These are phyloP conservation scores for Hermanozyma aechmeae DNA, from an alignment of 805 yeast species.

Conservation along the genomic window DNA sequence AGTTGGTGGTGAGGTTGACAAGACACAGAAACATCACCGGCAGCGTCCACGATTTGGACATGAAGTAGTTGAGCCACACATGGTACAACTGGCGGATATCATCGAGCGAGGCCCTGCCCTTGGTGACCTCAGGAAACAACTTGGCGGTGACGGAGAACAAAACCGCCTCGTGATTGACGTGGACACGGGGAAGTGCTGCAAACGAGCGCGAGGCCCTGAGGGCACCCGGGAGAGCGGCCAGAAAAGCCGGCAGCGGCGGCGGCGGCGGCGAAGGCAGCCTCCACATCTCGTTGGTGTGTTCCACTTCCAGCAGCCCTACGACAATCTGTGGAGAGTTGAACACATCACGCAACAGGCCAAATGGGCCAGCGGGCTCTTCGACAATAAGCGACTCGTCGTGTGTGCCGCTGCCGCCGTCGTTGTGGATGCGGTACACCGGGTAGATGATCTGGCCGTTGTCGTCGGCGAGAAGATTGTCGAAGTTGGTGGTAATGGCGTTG, in stretches of 20 bases:
- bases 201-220: slow-evolving; percentile 1
- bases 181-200: not conserved
- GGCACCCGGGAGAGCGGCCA: slow-evolving; percentile 7
- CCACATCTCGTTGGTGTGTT: no score
- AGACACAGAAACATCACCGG: slow-evolving; percentile 27
- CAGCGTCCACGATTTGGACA: slow-evolving; percentile 14
- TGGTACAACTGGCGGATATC: slow-evolving; percentile 22
- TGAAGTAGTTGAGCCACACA: slow-evolving; percentile 24
- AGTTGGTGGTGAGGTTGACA: slow-evolving; percentile 29
- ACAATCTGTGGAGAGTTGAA: not conserved
- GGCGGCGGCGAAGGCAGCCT: not conserved
- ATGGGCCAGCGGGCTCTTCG: no score
- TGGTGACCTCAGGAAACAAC: slow-evolving; percentile 10
- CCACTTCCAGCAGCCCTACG: no score
- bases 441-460: slow-evolving; percentile 24
- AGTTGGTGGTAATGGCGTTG: slow-evolving; percentile 15
- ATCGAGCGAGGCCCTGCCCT: slow-evolving; percentile 18
- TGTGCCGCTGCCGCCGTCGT: slow-evolving; percentile 1
- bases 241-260: slow-evolving; percentile 1
- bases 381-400: no score
- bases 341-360: not conserved
- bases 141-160: slow-evolving; percentile 3
- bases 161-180: slow-evolving; percentile 1
- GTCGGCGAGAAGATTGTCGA: slow-evolving; percentile 22
- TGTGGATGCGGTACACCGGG: slow-evolving; percentile 23